Conservation (phyloP, 108 stramenopile genomes). For the Schizochytrium sp. region DNA sequence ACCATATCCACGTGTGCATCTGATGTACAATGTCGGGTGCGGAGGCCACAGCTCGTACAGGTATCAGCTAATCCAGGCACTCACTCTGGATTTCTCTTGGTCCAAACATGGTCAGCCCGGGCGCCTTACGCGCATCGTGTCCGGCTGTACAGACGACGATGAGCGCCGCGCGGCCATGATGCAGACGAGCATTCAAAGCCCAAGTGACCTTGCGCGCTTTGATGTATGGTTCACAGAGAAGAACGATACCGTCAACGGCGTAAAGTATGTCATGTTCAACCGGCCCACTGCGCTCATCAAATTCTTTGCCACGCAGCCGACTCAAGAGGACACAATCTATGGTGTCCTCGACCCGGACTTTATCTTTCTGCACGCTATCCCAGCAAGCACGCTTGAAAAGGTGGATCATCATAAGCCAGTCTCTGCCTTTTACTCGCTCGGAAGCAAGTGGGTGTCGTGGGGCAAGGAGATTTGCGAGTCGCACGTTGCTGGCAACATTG, state of each 20-base stretch:
- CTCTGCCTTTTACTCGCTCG: not conserved
- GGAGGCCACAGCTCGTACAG: not conserved
- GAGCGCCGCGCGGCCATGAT: not conserved
- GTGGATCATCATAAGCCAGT: not conserved
- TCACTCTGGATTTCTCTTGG: not conserved
- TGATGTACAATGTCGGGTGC: not conserved
- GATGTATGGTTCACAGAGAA: not conserved
- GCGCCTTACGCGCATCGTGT: not conserved
- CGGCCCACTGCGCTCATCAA: not conserved
- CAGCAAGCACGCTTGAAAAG: not conserved
- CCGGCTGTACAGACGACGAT: not conserved
- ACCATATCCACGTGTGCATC: not conserved
- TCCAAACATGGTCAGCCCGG: not conserved
- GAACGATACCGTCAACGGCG: conserved; percentile 3
- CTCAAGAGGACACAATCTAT: not conserved
- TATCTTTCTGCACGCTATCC: not conserved
- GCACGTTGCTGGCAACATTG: not conserved
- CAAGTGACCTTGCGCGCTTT: not conserved
- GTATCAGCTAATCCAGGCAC: not conserved
- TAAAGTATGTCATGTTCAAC: not conserved
- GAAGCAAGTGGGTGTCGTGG: not conserved
- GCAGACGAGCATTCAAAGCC: not conserved
- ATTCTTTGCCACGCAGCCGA: not conserved
- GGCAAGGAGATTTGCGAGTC: not conserved
- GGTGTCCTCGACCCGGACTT: not conserved